Evolutionary conservation across 140 eudicot species (phyloP), one percentile per base, ranked within the genome.

Genomic region (Eryngium alpinum): DNA sequence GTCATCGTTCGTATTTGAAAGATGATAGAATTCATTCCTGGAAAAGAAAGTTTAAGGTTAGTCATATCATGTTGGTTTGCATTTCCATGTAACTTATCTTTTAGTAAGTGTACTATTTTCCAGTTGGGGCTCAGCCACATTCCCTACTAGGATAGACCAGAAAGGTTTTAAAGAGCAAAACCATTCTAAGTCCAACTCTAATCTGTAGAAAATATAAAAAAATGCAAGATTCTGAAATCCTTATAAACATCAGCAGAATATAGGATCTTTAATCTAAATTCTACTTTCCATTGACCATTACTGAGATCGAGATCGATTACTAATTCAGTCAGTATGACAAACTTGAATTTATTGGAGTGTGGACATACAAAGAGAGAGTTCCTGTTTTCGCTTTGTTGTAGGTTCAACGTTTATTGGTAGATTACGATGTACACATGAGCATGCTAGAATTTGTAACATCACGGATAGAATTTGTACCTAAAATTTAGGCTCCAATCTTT

Each of bases 1-100:
- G 11, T 21, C 46, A 0, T 76, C 80, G 29, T 76, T n/a, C 66
- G 51, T 24, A 52, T 56, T 28, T 29, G 15, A 32, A 76, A 29
- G 80, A 52, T 27, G 57, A 76, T 28, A 25, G 25, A 27, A 5
- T 18, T 9, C 29, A 9, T 28, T 0, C 80, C 19, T 28, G 0
- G 38, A 29, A 31, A 28, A 75, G 38, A 38, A 75, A 46, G 49
- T 52, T 76, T 53, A 76, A 76, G 80, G 80, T 76, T 16, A 15
- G 67, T 29, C 28, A 27, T 16, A 13, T 76, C 34, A 31, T 50
- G 77, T 50, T n/a, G 25, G 19, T 4, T 50, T 28, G 29, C 25
- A 29, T 50, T 33, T 33, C 7, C 38, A 75, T 46, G 7, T 3
- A 21, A 7, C 34, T 60, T 24, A 46, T 69, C 18, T 46, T 75